Base-by-base conservation (phyloP, 331 rosid genomes). In the Acacia concinna region DNA sequence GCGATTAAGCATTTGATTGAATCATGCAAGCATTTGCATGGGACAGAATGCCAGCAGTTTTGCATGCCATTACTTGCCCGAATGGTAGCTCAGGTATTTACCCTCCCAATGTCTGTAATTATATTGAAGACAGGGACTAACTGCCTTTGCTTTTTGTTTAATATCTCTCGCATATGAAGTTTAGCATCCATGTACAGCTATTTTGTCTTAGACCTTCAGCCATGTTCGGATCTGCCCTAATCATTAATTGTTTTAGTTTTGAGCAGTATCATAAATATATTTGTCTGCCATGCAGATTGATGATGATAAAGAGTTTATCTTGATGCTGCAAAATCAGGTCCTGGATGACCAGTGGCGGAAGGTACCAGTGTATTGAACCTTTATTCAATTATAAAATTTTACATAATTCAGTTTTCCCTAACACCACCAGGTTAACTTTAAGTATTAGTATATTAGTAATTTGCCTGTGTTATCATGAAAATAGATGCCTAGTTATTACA, bases 51-150 rank as follows among this genome's bases (percentile, higher is more conserved):
- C 79, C 89, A 86, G 76, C 93, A 91, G 89, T 88, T 88, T 83
- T 90, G 94, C 78, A 85, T 91, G 85, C 91, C 91, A 71, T 87
- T 96, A 78, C 96, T 96, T 78, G 93, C 98, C 78, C 92, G 97
- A 69, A 85, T 96, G 87, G 93, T 89, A 79, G 99, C 98, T 75
- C 99, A 96, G 98, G 99, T 96, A 79, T 74, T 5, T 1, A 4
- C 46, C 73, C 32, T 4, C 70, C n/a, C 68, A 17, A 30, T 62
- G 21, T 31, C 15, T 49, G 79, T 65, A 40, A 46, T 73, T 68
- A 41, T 72, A 31, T 71, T 68, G 37, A 75, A 59, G 71, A 47
- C 73, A 31, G 71, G 47, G 34, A 18, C 4, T 13, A 68, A 27
- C 51, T 47, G 7, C 41, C 64, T 68, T 18, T 27, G 4, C 11